Conservation (phyloP, 495 filamentous ascomycete genomes). For the Aspergillus asperescens region DNA sequence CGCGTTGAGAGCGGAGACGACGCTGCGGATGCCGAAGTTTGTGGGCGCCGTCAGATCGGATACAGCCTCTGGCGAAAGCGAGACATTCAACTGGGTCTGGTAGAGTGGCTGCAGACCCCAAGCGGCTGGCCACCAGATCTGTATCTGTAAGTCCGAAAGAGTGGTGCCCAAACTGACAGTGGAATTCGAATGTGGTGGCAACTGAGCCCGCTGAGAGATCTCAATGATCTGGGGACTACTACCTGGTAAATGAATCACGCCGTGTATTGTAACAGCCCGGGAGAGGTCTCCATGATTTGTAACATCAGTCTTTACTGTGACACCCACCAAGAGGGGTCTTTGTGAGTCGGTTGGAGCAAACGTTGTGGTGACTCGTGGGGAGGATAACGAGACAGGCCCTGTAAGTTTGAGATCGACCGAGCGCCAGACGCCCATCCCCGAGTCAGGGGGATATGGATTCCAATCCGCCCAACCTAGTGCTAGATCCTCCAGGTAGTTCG, state of each 20-base stretch:
- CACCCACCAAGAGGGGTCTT: constrained; percentile 21
- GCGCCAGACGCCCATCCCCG: constrained; percentile 58
- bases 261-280: constrained; percentile 34
- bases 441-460: constrained; percentile 59
- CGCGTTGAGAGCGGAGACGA: constrained; percentile 46
- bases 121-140: constrained; percentile 72
- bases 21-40: constrained; percentile 52
- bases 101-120: constrained; percentile 76
- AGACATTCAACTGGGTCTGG: constrained; percentile 38
- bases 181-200: constrained; percentile 35
- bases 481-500: constrained; percentile 54
- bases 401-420: constrained; percentile 55
- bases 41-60: constrained; percentile 39
- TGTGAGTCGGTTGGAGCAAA: constrained; percentile 23
- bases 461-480: constrained; percentile 60
- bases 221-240: constrained; percentile 13
- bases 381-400: constrained; percentile 47
- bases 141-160: constrained; percentile 51
- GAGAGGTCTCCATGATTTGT: constrained; percentile 43
- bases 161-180: constrained; percentile 34
- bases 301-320: constrained; percentile 44
- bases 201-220: constrained; percentile 28
- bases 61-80: constrained; percentile 17
- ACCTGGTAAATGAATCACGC: constrained; percentile 28
- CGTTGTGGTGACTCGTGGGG: constrained; percentile 45